phyloP scores from a whole-genome alignment of 2,329 filamentous ascomycete species.

The Hymenoscyphus scutula region DNA sequence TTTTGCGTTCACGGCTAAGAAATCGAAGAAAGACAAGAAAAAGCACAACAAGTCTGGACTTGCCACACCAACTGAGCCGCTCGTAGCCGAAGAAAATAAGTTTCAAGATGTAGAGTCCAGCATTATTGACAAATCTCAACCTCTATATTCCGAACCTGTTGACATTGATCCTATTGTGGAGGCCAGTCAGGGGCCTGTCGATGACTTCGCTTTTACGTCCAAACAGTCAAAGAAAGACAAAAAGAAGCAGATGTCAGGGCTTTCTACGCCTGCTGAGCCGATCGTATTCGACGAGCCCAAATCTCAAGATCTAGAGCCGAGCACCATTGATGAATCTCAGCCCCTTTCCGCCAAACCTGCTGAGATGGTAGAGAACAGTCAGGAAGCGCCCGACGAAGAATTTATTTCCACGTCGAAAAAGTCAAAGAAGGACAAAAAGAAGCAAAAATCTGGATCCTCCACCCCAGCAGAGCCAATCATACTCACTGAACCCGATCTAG shows the following conservation, averaged over 20 bases:
- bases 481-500: not conserved
- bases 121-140: not conserved
- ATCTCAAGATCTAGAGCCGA: not conserved
- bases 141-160: slow-evolving; percentile 3
- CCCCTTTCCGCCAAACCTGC: slow-evolving; percentile 2
- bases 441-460: slow-evolving; percentile 21
- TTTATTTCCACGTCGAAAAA: slow-evolving; percentile 19
- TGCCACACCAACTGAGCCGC: slow-evolving; percentile 18
- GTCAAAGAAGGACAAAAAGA: slow-evolving; percentile 27
- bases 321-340: not conserved
- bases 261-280: slow-evolving; percentile 20
- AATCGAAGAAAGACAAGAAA: slow-evolving; percentile 27
- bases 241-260: slow-evolving; percentile 23
- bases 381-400: slow-evolving; percentile 15
- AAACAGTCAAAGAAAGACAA: slow-evolving; percentile 26
- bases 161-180: not conserved
- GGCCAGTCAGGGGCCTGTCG: not conserved
- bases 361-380: not conserved
- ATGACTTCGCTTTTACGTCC: slow-evolving; percentile 15
- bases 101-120: not conserved
- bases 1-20: slow-evolving; percentile 20
- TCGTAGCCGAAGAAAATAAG: not conserved
- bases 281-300: not conserved
- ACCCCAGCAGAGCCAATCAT: slow-evolving; percentile 15
- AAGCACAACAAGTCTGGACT: slow-evolving; percentile 21